These are phyloP conservation scores for Gomphus bonarii DNA, from an alignment of 1,284 basidiomycete species.

Conservation along the genomic window DNA sequence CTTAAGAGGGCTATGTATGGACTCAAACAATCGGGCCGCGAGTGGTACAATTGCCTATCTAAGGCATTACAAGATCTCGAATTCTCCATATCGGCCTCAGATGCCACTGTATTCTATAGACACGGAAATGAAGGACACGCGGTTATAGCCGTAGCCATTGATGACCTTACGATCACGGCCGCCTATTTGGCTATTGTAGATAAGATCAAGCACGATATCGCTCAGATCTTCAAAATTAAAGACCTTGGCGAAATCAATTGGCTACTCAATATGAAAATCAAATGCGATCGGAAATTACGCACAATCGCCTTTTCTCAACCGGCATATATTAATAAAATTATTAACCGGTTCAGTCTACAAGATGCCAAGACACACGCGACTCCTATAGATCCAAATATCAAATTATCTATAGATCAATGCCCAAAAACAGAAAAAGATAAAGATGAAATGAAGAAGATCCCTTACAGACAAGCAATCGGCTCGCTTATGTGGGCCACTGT, in stretches of 20 bases:
- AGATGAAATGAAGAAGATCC: neutral
- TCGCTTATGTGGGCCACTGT: constrained; percentile 22
- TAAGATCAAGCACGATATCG: too few species aligned
- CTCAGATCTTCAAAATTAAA: too few species aligned
- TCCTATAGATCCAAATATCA: constrained; percentile 20
- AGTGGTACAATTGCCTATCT: constrained; percentile 24
- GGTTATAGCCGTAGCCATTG: constrained; percentile 18
- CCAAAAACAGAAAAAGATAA: neutral
- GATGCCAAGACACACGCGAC: constrained; percentile 20
- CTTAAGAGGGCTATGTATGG: constrained; percentile 24
- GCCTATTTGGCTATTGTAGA: neutral
- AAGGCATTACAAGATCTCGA: constrained; percentile 17
- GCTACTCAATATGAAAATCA: too few species aligned
- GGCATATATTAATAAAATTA: too few species aligned
- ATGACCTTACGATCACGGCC: constrained; percentile 15
- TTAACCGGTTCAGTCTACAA: too few species aligned
- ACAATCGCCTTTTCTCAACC: too few species aligned
- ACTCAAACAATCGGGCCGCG: constrained; percentile 14
- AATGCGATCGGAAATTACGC: too few species aligned
- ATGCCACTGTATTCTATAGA: constrained; percentile 19
- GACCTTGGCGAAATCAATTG: too few species aligned
- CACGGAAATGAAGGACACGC: neutral
- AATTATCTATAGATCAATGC: constrained; percentile 12
- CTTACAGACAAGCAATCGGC: constrained; percentile 16
- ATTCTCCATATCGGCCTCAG: constrained; percentile 14